A percentile compares a stretch with the other conserved stretches of the same genome.
Conservation (phyloP, 2,329 filamentous ascomycete species). For the Aphanocladium album region DNA sequence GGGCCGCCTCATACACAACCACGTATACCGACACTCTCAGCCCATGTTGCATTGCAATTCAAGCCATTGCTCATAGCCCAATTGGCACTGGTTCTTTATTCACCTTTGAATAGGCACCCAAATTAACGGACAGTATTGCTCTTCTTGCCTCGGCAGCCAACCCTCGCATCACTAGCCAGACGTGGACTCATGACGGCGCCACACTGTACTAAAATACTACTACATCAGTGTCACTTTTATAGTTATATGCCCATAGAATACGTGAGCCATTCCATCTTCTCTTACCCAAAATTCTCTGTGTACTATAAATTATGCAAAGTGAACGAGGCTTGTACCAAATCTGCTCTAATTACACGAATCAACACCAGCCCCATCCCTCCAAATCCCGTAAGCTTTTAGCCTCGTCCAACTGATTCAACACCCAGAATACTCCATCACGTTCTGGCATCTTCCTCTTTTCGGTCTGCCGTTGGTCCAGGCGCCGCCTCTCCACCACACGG, state of each 20-base stretch:
- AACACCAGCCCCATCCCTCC: not conserved
- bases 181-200: not conserved
- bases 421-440: not conserved
- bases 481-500: not conserved
- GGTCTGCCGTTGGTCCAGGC: not conserved
- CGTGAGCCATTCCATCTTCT: not conserved
- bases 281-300: not conserved
- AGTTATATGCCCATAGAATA: not conserved
- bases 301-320: not conserved
- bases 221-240: not conserved
- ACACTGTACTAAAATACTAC: not conserved
- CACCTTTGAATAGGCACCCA: no score
- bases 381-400: not conserved
- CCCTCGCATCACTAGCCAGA: not conserved
- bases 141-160: not conserved
- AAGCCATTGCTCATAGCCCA: no score
- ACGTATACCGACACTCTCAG: not conserved
- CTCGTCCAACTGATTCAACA: not conserved
- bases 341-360: not conserved
- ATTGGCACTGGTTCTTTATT: no score
- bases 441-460: not conserved
- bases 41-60: not conserved
- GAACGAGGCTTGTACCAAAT: not conserved
- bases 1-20: not conserved
- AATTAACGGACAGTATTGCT: no score